Conservation (phyloP, 495 filamentous ascomycete species). For the Hypoxylon subgilvum region DNA sequence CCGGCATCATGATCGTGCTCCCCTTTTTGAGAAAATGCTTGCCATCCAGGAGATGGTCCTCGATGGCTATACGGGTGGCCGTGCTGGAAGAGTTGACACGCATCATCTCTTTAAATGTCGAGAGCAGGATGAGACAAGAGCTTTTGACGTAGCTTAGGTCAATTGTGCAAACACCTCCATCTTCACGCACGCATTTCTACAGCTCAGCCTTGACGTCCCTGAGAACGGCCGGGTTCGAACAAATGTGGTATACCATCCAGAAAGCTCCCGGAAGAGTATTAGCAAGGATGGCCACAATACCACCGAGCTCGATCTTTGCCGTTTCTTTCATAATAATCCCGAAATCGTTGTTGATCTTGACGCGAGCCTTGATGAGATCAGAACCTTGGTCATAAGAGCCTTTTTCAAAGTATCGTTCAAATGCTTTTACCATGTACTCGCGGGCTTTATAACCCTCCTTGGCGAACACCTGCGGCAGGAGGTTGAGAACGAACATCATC, state of each 20-base stretch:
- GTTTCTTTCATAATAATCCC: slow-evolving; percentile 6
- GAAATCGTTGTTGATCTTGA: not conserved
- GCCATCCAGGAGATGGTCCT: slow-evolving; percentile 35
- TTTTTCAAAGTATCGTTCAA: not conserved
- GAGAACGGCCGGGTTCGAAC: slow-evolving; percentile 23
- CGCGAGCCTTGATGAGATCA: not conserved
- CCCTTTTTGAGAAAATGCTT: slow-evolving; percentile 42
- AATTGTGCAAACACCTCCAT: too few relatives aligned
- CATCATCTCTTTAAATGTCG: slow-evolving; percentile 31
- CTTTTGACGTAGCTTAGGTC: not conserved
- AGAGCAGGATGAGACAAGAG: slow-evolving; percentile 22
- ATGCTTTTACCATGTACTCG: not conserved
- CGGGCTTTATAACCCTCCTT: slow-evolving; percentile 12
- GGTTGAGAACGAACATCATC: too few relatives aligned
- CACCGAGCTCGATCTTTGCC: slow-evolving; percentile 12
- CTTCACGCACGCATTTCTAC: not conserved
- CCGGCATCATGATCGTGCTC: slow-evolving; percentile 25
- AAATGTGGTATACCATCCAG: slow-evolving; percentile 35
- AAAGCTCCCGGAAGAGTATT: slow-evolving; percentile 23
- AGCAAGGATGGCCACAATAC: slow-evolving; percentile 11
- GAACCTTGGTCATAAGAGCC: not conserved
- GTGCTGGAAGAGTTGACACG: slow-evolving; percentile 5
- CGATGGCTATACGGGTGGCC: slow-evolving; percentile 25
- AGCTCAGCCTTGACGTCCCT: too few relatives aligned
- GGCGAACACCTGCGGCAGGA: too few relatives aligned